phyloP scores from a whole-genome alignment of 164 flowering plant genomes.

The Macadamia integrifolia region DNA sequence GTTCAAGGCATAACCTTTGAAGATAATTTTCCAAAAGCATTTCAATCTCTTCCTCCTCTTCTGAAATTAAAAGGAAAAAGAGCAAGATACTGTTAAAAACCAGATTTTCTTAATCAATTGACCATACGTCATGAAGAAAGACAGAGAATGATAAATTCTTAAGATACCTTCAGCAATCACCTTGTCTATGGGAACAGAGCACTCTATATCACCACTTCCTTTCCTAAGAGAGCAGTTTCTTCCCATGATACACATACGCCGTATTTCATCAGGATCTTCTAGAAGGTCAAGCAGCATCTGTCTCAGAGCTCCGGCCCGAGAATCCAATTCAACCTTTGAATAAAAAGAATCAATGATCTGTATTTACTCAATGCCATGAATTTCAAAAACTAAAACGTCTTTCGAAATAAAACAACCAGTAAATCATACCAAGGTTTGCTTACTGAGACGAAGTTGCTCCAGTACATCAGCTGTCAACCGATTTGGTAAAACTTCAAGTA shows the following conservation, averaged over 20 bases:
- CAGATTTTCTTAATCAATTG: not conserved
- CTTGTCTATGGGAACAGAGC: constrained; percentile 73
- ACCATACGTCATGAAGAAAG: not conserved
- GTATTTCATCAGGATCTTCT: constrained; percentile 91
- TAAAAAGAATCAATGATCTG: not conserved
- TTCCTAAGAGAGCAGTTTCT: constrained; percentile 66
- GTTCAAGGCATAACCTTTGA: constrained; percentile 54
- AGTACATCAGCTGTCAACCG: constrained; percentile 75
- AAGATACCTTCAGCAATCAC: constrained; percentile 87
- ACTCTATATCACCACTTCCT: constrained; percentile 52
- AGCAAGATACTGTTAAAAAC: constrained; percentile 3
- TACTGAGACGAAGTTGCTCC: constrained; percentile 94
- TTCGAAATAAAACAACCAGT: not conserved
- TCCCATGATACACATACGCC: constrained; percentile 90
- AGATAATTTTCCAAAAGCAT: constrained; percentile 98
- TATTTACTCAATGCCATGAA: constrained; percentile 10
- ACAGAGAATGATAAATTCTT: not conserved
- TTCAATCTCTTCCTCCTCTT: constrained; percentile 99
- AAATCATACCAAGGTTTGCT: constrained; percentile 72
- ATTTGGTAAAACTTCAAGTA: constrained; percentile 88
- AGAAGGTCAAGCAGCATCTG: constrained; percentile 98
- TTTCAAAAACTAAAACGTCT: not conserved
- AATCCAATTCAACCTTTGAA: constrained; percentile 85
- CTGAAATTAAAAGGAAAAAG: constrained; percentile 36
- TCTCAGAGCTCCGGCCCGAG: constrained; percentile 86